Conservation (phyloP, 2,329 filamentous ascomycete species). For the Beauveria scarabaeidicola region DNA sequence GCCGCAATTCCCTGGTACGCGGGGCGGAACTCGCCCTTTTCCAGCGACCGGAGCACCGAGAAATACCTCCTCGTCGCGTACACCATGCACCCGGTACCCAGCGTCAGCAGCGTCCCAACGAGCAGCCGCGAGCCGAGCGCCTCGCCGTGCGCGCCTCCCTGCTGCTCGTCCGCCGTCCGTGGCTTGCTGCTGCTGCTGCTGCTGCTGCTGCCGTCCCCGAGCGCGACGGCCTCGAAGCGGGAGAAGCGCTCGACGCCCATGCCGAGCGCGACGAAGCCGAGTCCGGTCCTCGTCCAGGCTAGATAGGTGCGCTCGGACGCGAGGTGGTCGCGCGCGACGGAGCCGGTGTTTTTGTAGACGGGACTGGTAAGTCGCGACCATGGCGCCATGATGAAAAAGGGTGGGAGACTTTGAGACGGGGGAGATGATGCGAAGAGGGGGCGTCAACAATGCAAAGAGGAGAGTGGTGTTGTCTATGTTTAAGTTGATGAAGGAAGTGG, state of each 20-base stretch:
- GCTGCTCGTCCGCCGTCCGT: not conserved
- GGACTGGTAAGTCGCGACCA: not conserved
- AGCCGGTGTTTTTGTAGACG: not conserved
- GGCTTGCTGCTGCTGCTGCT: not conserved
- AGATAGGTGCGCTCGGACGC: conserved; percentile 19
- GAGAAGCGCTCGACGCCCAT: conserved; percentile 39
- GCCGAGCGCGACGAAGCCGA: conserved; percentile 43
- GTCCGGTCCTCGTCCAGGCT: conserved; percentile 41
- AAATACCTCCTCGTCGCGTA: conserved; percentile 42
- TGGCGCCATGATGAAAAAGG: not conserved
- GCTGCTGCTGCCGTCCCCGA: not conserved
- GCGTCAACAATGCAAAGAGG: not conserved
- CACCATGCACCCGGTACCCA: conserved; percentile 35
- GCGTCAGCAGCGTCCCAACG: conserved; percentile 33
- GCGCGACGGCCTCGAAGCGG: conserved; percentile 30
- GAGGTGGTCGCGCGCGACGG: not conserved
- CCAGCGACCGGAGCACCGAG: conserved; percentile 27
- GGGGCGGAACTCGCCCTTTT: conserved; percentile 33
- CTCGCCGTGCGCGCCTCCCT: conserved; percentile 4
- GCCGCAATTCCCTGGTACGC: conserved; percentile 23
- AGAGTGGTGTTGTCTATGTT: not conserved
- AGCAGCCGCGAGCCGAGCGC: conserved; percentile 19
- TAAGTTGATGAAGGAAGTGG: not conserved
- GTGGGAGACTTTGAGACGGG: not conserved
- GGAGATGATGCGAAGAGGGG: not conserved